Conservation (phyloP, 345 rosid species). For the Pseudoturritis turrita region DNA sequence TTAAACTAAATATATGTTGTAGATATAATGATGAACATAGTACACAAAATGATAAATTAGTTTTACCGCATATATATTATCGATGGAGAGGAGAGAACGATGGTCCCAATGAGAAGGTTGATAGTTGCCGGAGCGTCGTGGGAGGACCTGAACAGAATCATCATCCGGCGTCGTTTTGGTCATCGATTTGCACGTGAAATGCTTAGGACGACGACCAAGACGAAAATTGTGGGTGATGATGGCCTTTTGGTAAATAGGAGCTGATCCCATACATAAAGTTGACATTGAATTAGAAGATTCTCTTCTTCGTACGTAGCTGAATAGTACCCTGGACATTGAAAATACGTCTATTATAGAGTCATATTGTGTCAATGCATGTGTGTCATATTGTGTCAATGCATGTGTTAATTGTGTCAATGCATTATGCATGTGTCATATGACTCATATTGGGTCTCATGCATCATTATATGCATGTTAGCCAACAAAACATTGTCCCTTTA, state of each 20-base stretch:
- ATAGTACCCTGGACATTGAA: background rate
- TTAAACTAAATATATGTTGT: too few relatives aligned
- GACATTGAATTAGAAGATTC: background rate
- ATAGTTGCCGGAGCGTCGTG: conserved; percentile 13
- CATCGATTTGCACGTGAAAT: background rate
- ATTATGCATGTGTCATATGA: too few relatives aligned
- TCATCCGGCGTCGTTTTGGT: background rate
- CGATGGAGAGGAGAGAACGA: background rate
- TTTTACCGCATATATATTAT: background rate
- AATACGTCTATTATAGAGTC: too few relatives aligned
- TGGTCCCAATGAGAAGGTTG: conserved; percentile 1
- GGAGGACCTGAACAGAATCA: background rate
- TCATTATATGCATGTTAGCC: too few relatives aligned
- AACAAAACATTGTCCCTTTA: background rate
- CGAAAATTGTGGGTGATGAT: background rate
- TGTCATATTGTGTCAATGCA: too few relatives aligned
- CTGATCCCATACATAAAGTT: background rate
- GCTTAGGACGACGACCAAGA: background rate
- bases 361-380: background rate
- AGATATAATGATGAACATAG: background rate
- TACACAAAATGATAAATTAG: background rate
- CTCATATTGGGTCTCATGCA: too few relatives aligned
- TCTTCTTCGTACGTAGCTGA: background rate
- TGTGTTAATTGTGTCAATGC: too few relatives aligned
- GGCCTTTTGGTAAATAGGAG: background rate